Evolutionary conservation across 2,329 filamentous ascomycete genomes (phyloP).

Genomic region (Pseudocercospora musae): DNA sequence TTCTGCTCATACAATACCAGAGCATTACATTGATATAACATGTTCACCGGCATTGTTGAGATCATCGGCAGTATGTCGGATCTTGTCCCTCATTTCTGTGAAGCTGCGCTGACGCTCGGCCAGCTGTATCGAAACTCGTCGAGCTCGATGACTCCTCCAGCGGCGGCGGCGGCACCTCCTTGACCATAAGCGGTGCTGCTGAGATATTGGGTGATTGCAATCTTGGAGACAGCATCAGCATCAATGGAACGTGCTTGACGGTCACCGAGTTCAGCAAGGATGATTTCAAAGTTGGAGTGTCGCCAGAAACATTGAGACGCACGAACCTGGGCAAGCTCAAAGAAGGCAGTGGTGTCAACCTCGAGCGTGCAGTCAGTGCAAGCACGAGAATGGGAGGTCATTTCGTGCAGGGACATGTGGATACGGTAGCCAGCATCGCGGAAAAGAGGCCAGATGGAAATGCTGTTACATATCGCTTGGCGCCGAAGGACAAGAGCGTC

Average conservation of each 20-base stretch:
- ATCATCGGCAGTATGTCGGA: slow-evolving; percentile 76
- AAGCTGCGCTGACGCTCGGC: slow-evolving; percentile 33
- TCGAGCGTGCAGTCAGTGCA: slow-evolving; percentile 88
- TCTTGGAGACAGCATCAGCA: slow-evolving; percentile 86
- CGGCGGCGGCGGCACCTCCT: slow-evolving; percentile 76
- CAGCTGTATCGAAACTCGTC: slow-evolving; percentile 81
- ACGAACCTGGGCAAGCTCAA: slow-evolving; percentile 83
- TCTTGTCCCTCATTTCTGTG: slow-evolving; percentile 26
- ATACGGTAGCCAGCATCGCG: slow-evolving; percentile 76
- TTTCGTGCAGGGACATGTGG: slow-evolving; percentile 97
- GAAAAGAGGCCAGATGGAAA: slow-evolving; percentile 79
- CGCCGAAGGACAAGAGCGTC: slow-evolving; percentile 65
- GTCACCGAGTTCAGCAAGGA: slow-evolving; percentile 67
- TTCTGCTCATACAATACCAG: not conserved
- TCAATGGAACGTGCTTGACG: slow-evolving; percentile 96
- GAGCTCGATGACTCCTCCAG: slow-evolving; percentile 68
- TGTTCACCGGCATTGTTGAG: slow-evolving; percentile 97
- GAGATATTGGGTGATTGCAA: slow-evolving; percentile 79
- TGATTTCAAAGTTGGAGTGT: slow-evolving; percentile 85
- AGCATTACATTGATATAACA: slow-evolving; percentile 41
- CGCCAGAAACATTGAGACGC: slow-evolving; percentile 90
- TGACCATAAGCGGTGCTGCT: slow-evolving; percentile 75
- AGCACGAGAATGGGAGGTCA: slow-evolving; percentile 96
- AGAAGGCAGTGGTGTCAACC: slow-evolving; percentile 70
- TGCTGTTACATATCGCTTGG: slow-evolving; percentile 80